Conservation (phyloP, 2,329 filamentous ascomycete genomes). For the Tolypocladium endophyticum region DNA sequence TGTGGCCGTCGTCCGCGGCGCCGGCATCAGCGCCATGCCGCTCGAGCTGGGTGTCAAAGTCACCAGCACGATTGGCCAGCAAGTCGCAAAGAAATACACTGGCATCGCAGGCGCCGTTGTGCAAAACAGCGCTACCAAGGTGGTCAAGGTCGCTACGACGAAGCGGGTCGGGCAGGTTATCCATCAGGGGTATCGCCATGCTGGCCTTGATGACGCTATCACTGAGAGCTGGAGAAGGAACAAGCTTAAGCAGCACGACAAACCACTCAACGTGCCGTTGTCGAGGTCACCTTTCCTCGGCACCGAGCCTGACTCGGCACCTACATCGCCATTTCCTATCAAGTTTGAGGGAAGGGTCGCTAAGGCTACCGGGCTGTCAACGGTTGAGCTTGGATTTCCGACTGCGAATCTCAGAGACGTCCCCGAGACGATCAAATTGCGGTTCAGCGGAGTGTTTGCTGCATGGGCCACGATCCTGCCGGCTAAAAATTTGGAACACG, state of each 20-base stretch:
- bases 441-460: slow-evolving; percentile 52
- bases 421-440: slow-evolving; percentile 38
- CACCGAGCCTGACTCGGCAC: slow-evolving; percentile 39
- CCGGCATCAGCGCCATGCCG: slow-evolving; percentile 53
- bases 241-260: slow-evolving; percentile 24
- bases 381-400: slow-evolving; percentile 32
- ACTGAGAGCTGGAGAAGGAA: slow-evolving; percentile 25
- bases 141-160: slow-evolving; percentile 17
- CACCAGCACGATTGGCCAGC: slow-evolving; percentile 37
- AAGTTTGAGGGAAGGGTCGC: slow-evolving; percentile 38
- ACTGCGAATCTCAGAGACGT: slow-evolving; percentile 44
- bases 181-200: slow-evolving; percentile 22
- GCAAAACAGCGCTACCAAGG: slow-evolving; percentile 26
- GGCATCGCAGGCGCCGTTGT: slow-evolving; percentile 27
- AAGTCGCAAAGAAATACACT: slow-evolving; percentile 31
- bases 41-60: slow-evolving; percentile 54
- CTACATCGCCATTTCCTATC: slow-evolving; percentile 41
- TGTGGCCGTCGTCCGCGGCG: slow-evolving; percentile 50
- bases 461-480: slow-evolving; percentile 45
- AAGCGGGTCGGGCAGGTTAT: slow-evolving; percentile 30
- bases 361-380: slow-evolving; percentile 29
- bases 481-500: slow-evolving; percentile 15
- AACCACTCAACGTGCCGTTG: slow-evolving; percentile 18
- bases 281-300: slow-evolving; percentile 23
- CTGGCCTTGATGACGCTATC: slow-evolving; percentile 15